phyloP scores from a whole-genome alignment of 176 grass and related monocot species.

The Carex scoparia region DNA sequence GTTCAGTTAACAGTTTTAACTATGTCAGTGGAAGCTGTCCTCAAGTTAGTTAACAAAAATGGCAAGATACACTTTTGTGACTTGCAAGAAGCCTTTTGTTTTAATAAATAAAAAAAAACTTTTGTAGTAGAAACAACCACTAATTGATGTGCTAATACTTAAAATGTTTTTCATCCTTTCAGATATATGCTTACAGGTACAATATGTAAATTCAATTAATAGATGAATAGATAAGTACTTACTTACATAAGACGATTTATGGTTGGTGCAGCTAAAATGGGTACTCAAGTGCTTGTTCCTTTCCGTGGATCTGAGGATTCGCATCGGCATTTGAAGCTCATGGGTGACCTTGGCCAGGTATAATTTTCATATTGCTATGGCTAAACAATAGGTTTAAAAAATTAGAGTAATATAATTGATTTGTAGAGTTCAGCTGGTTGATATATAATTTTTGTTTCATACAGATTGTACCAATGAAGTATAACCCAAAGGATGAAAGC shows the following conservation, averaged over 20 bases:
- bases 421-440: not conserved
- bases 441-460: conserved; percentile 12
- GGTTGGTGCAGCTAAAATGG: conserved; percentile 83
- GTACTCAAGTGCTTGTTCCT: conserved; percentile 91
- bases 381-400: not conserved
- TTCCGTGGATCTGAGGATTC: conserved; percentile 93
- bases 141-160: not conserved
- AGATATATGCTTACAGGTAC: not conserved
- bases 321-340: conserved; percentile 83
- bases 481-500: conserved; percentile 87
- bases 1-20: not conserved
- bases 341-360: conserved; percentile 97
- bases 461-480: conserved; percentile 94
- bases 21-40: not conserved
- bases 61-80: not conserved
- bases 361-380: not conserved
- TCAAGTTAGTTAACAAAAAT: not conserved
- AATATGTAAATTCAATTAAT: not conserved
- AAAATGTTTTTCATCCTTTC: not conserved
- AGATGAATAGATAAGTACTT: not conserved
- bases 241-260: not conserved
- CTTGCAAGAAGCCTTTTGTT: not conserved
- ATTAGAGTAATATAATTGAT: not conserved
- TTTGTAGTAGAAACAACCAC: not conserved
- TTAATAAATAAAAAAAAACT: no score